These are phyloP conservation scores for Geoglossum cookeanum DNA, from an alignment of 2,329 filamentous ascomycete genomes.

Conservation along the genomic window DNA sequence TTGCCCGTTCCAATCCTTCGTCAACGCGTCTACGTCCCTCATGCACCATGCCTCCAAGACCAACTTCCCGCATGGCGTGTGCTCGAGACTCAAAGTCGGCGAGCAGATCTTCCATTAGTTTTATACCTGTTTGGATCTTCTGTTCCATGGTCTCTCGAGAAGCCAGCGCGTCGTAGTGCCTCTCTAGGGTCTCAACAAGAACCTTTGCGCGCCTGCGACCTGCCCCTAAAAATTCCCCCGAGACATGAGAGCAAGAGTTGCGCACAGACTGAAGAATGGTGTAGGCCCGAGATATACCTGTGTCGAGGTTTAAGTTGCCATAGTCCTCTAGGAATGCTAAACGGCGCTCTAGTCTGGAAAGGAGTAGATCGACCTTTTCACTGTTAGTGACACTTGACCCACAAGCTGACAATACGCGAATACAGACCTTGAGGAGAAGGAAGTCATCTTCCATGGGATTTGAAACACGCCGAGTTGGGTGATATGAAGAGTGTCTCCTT, in stretches of 20 bases:
- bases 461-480: slow-evolving; percentile 1
- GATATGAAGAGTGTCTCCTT: slow-evolving; percentile 4
- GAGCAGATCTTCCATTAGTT: slow-evolving; percentile 69
- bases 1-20: slow-evolving; percentile 54
- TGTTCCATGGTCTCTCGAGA: slow-evolving; percentile 78
- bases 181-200: slow-evolving; percentile 82
- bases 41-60: slow-evolving; percentile 56
- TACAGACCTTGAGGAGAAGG: slow-evolving; percentile 2
- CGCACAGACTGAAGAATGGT: slow-evolving; percentile 71
- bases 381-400: slow-evolving; percentile 5
- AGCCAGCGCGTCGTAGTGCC: slow-evolving; percentile 65
- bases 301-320: slow-evolving; percentile 64
- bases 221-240: slow-evolving; percentile 74
- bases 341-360: slow-evolving; percentile 69
- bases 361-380: slow-evolving; percentile 52
- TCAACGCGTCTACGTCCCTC: slow-evolving; percentile 67
- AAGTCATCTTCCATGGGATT: slow-evolving; percentile 3
- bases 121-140: slow-evolving; percentile 74
- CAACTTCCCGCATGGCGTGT: slow-evolving; percentile 59
- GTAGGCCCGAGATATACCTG: slow-evolving; percentile 69
- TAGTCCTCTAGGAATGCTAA: slow-evolving; percentile 81
- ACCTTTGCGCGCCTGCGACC: slow-evolving; percentile 69
- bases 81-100: slow-evolving; percentile 69
- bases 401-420: not conserved
- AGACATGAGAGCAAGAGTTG: slow-evolving; percentile 72